Evolutionary conservation across 768 basidiomycete species (phyloP), one percentile per base, ranked within the genome.

Genomic region (Daedaleopsis nitida): DNA sequence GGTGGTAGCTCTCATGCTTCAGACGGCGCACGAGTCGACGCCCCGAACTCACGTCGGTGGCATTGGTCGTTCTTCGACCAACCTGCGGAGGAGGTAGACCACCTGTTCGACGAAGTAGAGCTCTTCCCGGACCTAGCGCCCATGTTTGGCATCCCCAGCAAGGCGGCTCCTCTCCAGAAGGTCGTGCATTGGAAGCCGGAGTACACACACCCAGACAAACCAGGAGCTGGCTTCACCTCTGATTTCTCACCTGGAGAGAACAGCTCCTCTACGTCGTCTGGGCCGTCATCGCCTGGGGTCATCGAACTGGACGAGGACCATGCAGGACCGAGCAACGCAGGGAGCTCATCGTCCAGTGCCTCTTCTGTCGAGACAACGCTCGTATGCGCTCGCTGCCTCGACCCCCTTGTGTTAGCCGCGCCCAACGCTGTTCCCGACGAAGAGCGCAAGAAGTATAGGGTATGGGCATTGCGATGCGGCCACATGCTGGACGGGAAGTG

Each of bases 401-500:
- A 86, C 60, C 87, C 88, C 0, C 79, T 92, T 5, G 72, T 88
- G 11, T 76, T 88, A 32, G 76, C 80, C 38, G 81, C 79, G 13
- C 75, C 84, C n/a, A 74, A 61, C 27, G 49, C 53, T 10, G 52
- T 57, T 10, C 74, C 69, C 13, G 61, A 64, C 24, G 72, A 69
- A 14, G 85, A 83, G 38, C 77, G 74, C 43, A 75, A 75, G 43
- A 73, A 73, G 39, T 75, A 79, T 55, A 80, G 82, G 45, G 74
- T 92, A 9, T 92, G 89, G 91, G 85, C 81, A 1, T 73, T 93
- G 61, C 77, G 88, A 43, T 93, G 91, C 55, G 91, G 91, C 0
- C 91, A 93, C 69, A 72, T 93, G 66, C 78, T 92, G 0, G 91
- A 92, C 64, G 91, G 89, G 52, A 89, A 87, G 70, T 93, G 91